Conservation (phyloP, 176 grass and related monocot genomes). For the Oryza officinalis region DNA sequence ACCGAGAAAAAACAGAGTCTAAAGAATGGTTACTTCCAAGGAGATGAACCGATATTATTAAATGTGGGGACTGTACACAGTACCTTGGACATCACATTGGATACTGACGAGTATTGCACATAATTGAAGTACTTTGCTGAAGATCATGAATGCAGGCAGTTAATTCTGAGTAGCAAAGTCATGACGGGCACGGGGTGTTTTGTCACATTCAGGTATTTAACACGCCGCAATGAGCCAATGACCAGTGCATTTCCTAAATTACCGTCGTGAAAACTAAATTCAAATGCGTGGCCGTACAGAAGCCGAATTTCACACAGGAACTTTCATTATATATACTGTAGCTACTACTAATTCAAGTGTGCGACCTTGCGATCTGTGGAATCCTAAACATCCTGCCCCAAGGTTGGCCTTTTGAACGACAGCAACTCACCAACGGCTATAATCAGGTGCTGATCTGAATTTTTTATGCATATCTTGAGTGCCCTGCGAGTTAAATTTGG, state of each 20-base stretch:
- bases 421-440: constrained; percentile 34
- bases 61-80: neutral
- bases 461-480: neutral
- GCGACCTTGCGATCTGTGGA: neutral
- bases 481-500: neutral
- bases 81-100: constrained; percentile 23
- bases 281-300: neutral
- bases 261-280: neutral
- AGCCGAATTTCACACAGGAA: neutral
- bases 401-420: neutral
- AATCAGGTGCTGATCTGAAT: constrained; percentile 18
- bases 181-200: neutral
- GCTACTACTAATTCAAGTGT: neutral
- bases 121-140: neutral
- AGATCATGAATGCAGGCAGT: neutral
- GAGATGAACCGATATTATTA: neutral
- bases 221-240: neutral
- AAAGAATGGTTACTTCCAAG: neutral
- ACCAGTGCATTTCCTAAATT: neutral
- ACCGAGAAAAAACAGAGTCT: too few species aligned
- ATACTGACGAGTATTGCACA: neutral
- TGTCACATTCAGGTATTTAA: neutral
- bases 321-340: too few species aligned
- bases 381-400: neutral
- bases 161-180: constrained; percentile 9